Evolutionary conservation across 768 basidiomycete genomes (phyloP), one percentile per base, ranked within the genome.

Genomic region (Rhodotorula toruloides): DNA sequence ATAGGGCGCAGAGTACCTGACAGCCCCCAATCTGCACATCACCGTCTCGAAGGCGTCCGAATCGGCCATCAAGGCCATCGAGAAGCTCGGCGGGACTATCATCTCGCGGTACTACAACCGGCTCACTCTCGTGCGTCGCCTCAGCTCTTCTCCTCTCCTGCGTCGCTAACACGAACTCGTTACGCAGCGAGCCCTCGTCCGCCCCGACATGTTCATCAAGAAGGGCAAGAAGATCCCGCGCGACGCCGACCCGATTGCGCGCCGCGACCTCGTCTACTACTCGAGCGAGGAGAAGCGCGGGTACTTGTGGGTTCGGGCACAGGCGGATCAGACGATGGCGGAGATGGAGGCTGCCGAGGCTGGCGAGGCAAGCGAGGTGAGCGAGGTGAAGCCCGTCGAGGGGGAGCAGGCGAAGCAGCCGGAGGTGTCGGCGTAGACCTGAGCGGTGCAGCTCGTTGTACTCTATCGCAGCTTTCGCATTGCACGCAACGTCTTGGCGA

Each of bases 91-190:
- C 31, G 94, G 94, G 32, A 84, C 84, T 54, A 85, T 97, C 42
- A 84, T 87, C 52, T 92, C 91, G 80, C 87, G 90, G 75, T 94
- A 89, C 77, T 91, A 94, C 79, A 98, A 98, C 78, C 78, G 83
- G 27, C 82, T 96, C 40, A 86, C 89, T 1, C 83, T 80, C 76
- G 71, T 70, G 25, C 17, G 74, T 67, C n/a, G 16, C 27, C 25
- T 22, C 54, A 29, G 10, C 48, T 32, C 34, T 25, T 43, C 39
- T n/a, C 31, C 40, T 40, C 29, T 31, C 44, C 13, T 27, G 25
- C 21, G 31, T 37, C 22, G 32, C 9, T 36, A n/a, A 42, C 29
- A 25, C 54, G 57, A 55, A 21, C 46, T 14, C 4, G 4, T 25
- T 37, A 36, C 27, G 8, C 65, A 71, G 70, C 70, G 70, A 31